Conservation (phyloP, 78 protist genomes). For the Pigoraptor vietnamica region DNA sequence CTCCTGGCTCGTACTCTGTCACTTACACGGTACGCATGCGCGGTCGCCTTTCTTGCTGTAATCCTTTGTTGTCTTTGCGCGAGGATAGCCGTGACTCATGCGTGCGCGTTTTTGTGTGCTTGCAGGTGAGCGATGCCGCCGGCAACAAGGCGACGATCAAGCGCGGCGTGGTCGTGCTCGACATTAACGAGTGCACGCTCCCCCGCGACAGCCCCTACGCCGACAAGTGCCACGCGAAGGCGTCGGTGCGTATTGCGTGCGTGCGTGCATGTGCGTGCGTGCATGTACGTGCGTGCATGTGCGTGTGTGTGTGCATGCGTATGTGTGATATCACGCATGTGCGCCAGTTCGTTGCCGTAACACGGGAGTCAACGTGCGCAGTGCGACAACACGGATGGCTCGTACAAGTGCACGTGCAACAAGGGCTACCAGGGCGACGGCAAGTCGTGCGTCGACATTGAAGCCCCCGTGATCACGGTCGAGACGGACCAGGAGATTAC, state of each 20-base stretch:
- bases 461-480: background rate
- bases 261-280: background rate
- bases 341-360: background rate
- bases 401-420: background rate
- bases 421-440: background rate
- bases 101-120: background rate
- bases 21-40: background rate
- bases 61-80: background rate
- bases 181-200: background rate
- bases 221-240: background rate
- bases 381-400: background rate
- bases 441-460: background rate
- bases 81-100: background rate
- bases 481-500: background rate
- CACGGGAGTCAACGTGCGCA: background rate
- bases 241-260: background rate
- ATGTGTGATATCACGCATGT: background rate
- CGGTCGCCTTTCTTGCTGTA: background rate
- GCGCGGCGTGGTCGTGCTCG: background rate
- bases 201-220: background rate
- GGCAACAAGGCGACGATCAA: background rate
- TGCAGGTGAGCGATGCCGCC: background rate
- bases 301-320: background rate
- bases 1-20: background rate
- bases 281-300: background rate